These are phyloP conservation scores for Ogataea pignaliae DNA, from an alignment of 805 yeast genomes.

Conservation along the genomic window DNA sequence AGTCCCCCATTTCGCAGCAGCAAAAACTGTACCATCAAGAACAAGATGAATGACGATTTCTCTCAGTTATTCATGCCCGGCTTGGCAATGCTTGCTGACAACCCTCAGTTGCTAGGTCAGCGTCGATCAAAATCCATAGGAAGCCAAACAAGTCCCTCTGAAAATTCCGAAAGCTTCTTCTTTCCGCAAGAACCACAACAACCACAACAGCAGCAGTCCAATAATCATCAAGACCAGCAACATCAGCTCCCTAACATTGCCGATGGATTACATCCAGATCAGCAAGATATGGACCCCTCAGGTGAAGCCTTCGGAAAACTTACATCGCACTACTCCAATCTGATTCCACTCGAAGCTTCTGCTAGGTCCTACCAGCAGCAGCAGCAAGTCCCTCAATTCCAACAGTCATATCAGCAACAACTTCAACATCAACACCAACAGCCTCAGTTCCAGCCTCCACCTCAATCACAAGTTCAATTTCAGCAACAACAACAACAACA, in stretches of 20 bases:
- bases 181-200: not conserved
- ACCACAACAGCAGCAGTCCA: not conserved
- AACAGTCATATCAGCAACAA: not conserved
- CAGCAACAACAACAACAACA: not conserved
- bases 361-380: not conserved
- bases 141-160: not conserved
- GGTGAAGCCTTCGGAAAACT: not conserved
- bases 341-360: not conserved
- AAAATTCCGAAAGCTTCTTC: not conserved
- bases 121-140: not conserved
- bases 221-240: not conserved
- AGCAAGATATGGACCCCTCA: not conserved
- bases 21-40: not conserved
- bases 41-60: not conserved
- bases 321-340: not conserved
- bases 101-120: not conserved
- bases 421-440: not conserved
- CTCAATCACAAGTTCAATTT: not conserved
- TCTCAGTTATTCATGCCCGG: conserved; percentile 3
- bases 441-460: not conserved
- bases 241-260: not conserved
- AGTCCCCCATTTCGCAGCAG: no score
- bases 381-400: not conserved
- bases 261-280: not conserved
- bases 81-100: not conserved